These are phyloP conservation scores for Wallacemonas sp. DNA, from an alignment of 208 protist genomes.

Conservation along the genomic window DNA sequence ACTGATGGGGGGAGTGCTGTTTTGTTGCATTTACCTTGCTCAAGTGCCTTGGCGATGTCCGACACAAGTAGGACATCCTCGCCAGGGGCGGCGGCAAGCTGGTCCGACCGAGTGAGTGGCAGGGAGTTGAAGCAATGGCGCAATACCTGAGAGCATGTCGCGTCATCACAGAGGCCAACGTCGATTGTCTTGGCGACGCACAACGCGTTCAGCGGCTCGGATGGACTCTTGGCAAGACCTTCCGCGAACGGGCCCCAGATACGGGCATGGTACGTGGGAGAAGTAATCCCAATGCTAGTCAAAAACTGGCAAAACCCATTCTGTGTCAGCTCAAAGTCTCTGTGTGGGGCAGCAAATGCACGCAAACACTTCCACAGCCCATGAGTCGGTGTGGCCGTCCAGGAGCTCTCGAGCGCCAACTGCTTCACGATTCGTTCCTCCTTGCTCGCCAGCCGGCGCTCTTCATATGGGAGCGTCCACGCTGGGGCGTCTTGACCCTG, in stretches of 20 bases:
- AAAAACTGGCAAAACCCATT: slow-evolving; percentile 40
- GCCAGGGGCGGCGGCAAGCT: background rate
- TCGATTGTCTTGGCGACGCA: slow-evolving; percentile 47
- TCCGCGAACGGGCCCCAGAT: slow-evolving; percentile 29
- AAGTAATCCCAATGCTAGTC: slow-evolving; percentile 33
- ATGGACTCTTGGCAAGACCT: background rate
- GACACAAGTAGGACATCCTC: background rate
- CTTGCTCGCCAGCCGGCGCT: slow-evolving; percentile 28
- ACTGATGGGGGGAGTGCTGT: background rate
- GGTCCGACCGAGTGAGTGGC: slow-evolving; percentile 14
- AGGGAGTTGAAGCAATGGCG: slow-evolving; percentile 45
- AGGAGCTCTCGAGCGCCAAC: slow-evolving; percentile 37
- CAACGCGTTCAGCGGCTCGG: slow-evolving; percentile 30
- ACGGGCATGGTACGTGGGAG: slow-evolving; percentile 21
- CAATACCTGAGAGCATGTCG: slow-evolving; percentile 22
- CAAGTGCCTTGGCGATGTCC: background rate
- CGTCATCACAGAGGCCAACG: slow-evolving; percentile 33
- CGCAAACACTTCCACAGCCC: slow-evolving; percentile 44
- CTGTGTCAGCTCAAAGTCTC: slow-evolving; percentile 37
- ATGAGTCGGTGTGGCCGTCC: slow-evolving; percentile 39
- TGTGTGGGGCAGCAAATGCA: slow-evolving; percentile 36
- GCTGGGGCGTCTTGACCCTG: slow-evolving; percentile 12
- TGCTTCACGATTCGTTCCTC: slow-evolving; percentile 50
- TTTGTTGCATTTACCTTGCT: background rate
- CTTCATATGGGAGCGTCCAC: slow-evolving; percentile 44